A percentile compares a stretch with the other conserved stretches of the same genome.
phyloP scores from a whole-genome alignment of 371 early-diverging fungal genomes.

The Mortierella sp. region DNA sequence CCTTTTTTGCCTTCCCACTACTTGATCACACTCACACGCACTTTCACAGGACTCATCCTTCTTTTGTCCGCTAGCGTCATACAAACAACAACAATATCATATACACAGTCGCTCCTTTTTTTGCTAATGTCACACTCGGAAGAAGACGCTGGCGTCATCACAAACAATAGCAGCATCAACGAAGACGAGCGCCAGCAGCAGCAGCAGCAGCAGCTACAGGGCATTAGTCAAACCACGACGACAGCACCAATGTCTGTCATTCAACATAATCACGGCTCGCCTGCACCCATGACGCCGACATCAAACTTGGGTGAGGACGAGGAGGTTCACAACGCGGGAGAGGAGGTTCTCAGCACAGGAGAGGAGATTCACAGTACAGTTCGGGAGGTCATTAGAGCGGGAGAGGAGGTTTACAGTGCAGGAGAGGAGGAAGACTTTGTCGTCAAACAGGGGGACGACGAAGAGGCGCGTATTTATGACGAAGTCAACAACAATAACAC shows the following conservation, averaged over 20 bases:
- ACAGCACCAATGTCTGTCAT: neutral
- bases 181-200: neutral
- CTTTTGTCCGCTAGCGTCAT: neutral
- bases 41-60: too few species aligned
- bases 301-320: neutral
- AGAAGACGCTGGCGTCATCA: neutral
- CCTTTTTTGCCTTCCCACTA: neutral
- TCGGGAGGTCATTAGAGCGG: too few species aligned
- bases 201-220: neutral
- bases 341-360: neutral
- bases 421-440: neutral
- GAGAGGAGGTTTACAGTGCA: neutral
- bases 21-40: neutral
- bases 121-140: slow-evolving; percentile 6
- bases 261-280: neutral
- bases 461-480: neutral
- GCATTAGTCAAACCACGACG: neutral
- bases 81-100: neutral
- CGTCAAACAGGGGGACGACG: neutral
- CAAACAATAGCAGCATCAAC: neutral
- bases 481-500: neutral
- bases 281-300: neutral
- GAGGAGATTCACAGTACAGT: neutral
- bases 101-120: neutral
- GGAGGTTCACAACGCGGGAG: neutral